phyloP scores from a whole-genome alignment of 2,329 filamentous ascomycete genomes.

The Pseudogymnoascus sp. region DNA sequence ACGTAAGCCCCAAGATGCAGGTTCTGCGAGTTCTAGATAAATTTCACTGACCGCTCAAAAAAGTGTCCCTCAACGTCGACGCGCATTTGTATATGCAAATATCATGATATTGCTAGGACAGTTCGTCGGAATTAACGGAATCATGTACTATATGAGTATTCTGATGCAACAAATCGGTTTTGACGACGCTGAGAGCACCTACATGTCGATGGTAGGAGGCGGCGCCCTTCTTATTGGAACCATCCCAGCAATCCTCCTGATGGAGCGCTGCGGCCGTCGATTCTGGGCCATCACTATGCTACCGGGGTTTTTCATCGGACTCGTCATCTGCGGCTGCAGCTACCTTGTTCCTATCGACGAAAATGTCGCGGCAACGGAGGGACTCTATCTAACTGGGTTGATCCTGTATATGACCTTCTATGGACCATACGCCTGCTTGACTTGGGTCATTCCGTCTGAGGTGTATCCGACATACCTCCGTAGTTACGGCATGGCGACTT shows the following conservation, averaged over 20 bases:
- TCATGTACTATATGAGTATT: conserved; percentile 65
- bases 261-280: conserved; percentile 65
- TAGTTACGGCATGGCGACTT: conserved; percentile 66
- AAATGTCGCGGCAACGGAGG: conserved; percentile 46
- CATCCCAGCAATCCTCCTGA: conserved; percentile 60
- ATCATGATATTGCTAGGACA: conserved; percentile 65
- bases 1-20: conserved; percentile 37
- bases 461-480: conserved; percentile 67
- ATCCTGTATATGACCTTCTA: conserved; percentile 64
- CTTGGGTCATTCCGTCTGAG: conserved; percentile 61
- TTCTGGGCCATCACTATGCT: conserved; percentile 71
- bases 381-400: conserved; percentile 58
- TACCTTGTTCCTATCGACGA: conserved; percentile 46
- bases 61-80: conserved; percentile 53
- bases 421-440: conserved; percentile 57
- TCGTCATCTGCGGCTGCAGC: conserved; percentile 57
- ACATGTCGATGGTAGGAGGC: conserved; percentile 69
- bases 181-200: conserved; percentile 53
- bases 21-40: not conserved
- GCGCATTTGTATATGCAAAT: conserved; percentile 60
- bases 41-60: not conserved
- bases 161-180: conserved; percentile 65
- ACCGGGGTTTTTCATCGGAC: conserved; percentile 63
- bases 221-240: conserved; percentile 61
- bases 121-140: conserved; percentile 62